Evolutionary conservation across 768 basidiomycete species (phyloP), one percentile per base, ranked within the genome.

Genomic region (Podaxis sp.): DNA sequence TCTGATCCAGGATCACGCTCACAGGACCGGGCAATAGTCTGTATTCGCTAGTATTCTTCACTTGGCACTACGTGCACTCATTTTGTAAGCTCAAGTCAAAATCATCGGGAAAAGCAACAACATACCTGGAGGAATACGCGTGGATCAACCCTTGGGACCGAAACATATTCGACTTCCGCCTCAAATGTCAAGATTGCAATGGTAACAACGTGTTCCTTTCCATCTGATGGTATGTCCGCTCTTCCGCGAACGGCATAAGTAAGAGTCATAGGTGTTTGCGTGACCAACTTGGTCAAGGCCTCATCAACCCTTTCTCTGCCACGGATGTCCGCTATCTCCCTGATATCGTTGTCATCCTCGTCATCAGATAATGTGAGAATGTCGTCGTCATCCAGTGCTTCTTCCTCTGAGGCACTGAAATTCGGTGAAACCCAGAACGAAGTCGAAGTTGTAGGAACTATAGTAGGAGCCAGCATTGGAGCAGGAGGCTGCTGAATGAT

Each of bases 31-130:
- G 74, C 2, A 89, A 77, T 17, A 88, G 72, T 26, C 80, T 75
- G 64, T 84, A 85, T 57, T 84, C 82, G 68, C 83, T 85, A 51
- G 76, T 82, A 66, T 88, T 87, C 71, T 82, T 80, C 57, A 87
- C 80, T 63, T 74, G 70, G 63, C 79, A 82, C 80, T 83, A 67
- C 57, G 33, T 39, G 26, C 26, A 61, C 17, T 12, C 11, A 7
- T 54, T 33, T 38, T 5, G 52, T 54, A 36, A 54, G 28, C 1
- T 38, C 64, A 54, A 7, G 52, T 22, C 7, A 59, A 46, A 64
- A 3, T 51, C 52, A 19, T 15, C 59, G 4, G 51, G 52, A 13
- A 24, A 19, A n/a, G 24, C 24, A 22, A 70, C 73, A 22, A 70
- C 73, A 22, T 51, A 82, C 83, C 71, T 84, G 80, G 39, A 86